Evolutionary conservation across 495 filamentous ascomycete species (phyloP), one percentile per base, ranked within the genome.

Genomic region (Daldinia concentrica): DNA sequence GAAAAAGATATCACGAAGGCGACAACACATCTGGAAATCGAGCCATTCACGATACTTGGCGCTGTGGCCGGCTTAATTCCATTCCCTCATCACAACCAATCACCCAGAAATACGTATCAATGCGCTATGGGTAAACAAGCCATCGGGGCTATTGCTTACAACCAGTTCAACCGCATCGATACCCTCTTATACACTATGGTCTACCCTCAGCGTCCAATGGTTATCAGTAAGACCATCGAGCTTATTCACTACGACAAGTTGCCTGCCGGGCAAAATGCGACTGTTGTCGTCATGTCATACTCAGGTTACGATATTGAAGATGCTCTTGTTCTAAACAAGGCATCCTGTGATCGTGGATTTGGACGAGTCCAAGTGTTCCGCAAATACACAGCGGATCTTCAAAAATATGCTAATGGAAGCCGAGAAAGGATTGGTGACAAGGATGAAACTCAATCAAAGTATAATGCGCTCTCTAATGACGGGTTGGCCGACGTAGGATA

Each of bases 121-220:
- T 98, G 96, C 79, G 95, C 95, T 80, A 99, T 99, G 95, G 95
- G 95, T 85, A 99, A 99, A 81, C 95, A 99, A 91, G 95, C 95
- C 17, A 98, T 99, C 78, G 95, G 95, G 56, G 93, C 95, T 19
- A 97, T 98, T 77, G 94, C 95, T 12, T 93, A 95, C 69, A 99
- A 99, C 75, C 96, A 98, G 79, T 97, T 97, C 82, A 88, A 92
- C 66, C 90, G 95, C 24, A 95, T 99, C 77, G 95, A 99, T 75
- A 97, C 94, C 3, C 86, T 98, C 30, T 88, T 98, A 19, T 97
- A 98, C 74, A 89, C 97, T 4, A 93, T 98, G 85, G 95, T 98
- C 17, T 99, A 99, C 76, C 95, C 95, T 2, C 95, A 99, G 73
- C 92, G 97, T 71, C 95, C 95, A 5, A 93, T 99, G 90, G 96